Evolutionary conservation across 805 yeast species (phyloP), one percentile per base, ranked within the genome.

Genomic region (Starmerella lactis-condensi): DNA sequence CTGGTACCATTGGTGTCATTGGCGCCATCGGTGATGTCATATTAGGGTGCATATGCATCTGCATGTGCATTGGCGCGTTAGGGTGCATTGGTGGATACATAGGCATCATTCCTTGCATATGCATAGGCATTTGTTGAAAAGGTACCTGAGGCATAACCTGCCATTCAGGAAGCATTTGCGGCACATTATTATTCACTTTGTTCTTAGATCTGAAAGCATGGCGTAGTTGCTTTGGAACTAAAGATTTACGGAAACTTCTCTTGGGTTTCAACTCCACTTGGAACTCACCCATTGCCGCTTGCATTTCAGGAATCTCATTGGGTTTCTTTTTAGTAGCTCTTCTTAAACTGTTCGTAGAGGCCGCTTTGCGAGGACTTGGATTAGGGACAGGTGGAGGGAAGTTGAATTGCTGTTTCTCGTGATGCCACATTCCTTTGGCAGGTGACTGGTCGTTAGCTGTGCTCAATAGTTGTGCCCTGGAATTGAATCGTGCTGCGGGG

Each of bases 361-460:
- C 38, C 22, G 33, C 17, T 16, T 37, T 39, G 17, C 39, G 39
- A 12, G 43, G 39, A 8, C 7, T 6, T 6, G 17, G 17, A n/a
- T 17, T 6, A 6, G 18, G 26, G 7, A 29, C 28, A 2, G 38
- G 42, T 10, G 19, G 29, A 8, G 29, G 29, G 9, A n/a, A 6
- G 21, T 7, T 8, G 19, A 6, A 7, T 8, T 12, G 29, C 21
- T 26, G 19, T 17, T 17, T 15, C 6, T 22, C 29, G 22, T 38
- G 41, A 26, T 31, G 34, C 41, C 41, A 50, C 26, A 47, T 36
- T 3, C 54, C 54, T 40, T 47, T 45, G 17, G 54, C 54, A 2
- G 54, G 54, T 20, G 48, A 39, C 19, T 43, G 36, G 26, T 45
- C 50, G 20, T 47, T 44, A 4, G 54, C 52, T 12, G 32, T 47